phyloP scores from a whole-genome alignment of 2,329 filamentous ascomycete genomes.

The Aspergillus neotritici region DNA sequence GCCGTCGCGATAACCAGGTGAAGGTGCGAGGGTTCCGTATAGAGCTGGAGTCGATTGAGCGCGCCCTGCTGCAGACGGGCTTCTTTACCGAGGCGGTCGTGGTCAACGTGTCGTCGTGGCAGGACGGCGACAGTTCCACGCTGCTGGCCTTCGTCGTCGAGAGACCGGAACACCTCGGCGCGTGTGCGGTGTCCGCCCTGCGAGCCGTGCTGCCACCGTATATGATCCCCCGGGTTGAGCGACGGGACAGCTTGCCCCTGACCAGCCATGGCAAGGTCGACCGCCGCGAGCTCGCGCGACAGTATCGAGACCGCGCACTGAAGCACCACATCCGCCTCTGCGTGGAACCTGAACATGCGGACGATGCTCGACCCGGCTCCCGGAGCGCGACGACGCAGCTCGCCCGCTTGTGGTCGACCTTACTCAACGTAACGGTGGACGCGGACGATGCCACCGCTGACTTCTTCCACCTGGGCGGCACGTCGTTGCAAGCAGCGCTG shows the following conservation, averaged over 20 bases:
- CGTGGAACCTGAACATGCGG: neutral
- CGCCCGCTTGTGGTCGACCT: slow-evolving; percentile 6
- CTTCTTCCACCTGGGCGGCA: slow-evolving; percentile 19
- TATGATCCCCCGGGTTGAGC: slow-evolving; percentile 64
- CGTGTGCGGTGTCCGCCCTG: slow-evolving; percentile 38
- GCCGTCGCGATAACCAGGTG: slow-evolving; percentile 73
- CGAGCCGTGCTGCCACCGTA: slow-evolving; percentile 63
- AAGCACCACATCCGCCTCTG: neutral
- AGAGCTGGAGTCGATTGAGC: slow-evolving; percentile 51
- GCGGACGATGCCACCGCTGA: slow-evolving; percentile 8
- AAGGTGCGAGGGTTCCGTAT: slow-evolving; percentile 89
- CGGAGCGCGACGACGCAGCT: neutral
- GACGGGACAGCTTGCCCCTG: slow-evolving; percentile 60
- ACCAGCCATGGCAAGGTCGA: slow-evolving; percentile 67
- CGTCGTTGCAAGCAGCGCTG: slow-evolving; percentile 16
- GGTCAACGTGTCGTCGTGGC: slow-evolving; percentile 9
- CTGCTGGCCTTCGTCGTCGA: slow-evolving; percentile 16
- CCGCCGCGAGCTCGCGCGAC: slow-evolving; percentile 10
- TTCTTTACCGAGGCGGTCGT: slow-evolving; percentile 14
- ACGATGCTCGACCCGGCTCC: neutral
- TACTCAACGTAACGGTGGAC: neutral
- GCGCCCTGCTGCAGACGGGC: slow-evolving; percentile 10
- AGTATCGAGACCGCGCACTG: slow-evolving; percentile 7
- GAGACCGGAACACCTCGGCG: slow-evolving; percentile 13
- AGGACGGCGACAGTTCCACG: slow-evolving; percentile 8